phyloP scores from a whole-genome alignment of 1,139 yeast species.

The Suhomyces kunorum region DNA sequence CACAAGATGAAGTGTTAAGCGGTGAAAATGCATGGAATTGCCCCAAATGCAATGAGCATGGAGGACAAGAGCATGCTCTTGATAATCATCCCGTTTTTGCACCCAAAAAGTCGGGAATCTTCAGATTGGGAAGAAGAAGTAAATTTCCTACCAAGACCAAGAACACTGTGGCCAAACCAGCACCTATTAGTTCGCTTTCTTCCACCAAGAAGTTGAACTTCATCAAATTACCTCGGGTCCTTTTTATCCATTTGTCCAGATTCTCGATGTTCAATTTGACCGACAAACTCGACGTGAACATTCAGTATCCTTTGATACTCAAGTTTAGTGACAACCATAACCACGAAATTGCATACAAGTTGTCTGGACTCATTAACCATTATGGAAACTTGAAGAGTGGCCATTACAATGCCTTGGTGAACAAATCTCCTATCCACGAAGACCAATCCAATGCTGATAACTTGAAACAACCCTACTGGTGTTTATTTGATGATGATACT shows the following conservation, averaged over 20 bases:
- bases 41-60: slow-evolving; percentile 53
- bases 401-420: slow-evolving; percentile 69
- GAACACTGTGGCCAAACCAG: slow-evolving; percentile 12
- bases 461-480: slow-evolving; percentile 49
- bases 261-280: slow-evolving; percentile 56
- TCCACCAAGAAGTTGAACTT: slow-evolving; percentile 61
- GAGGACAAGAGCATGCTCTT: slow-evolving; percentile 18
- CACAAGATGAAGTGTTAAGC: slow-evolving; percentile 64
- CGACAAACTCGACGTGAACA: slow-evolving; percentile 54
- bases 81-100: slow-evolving; percentile 45
- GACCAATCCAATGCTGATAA: slow-evolving; percentile 27
- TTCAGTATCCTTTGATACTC: slow-evolving; percentile 53
- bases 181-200: slow-evolving; percentile 7
- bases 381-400: slow-evolving; percentile 72
- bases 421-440: slow-evolving; percentile 41
- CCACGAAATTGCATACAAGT: slow-evolving; percentile 48
- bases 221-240: slow-evolving; percentile 61
- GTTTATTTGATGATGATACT: slow-evolving; percentile 70
- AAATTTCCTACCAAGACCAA: slow-evolving; percentile 35
- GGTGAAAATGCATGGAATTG: slow-evolving; percentile 83
- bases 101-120: slow-evolving; percentile 34
- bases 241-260: slow-evolving; percentile 66
- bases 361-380: slow-evolving; percentile 68
- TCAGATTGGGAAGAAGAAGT: slow-evolving; percentile 37
- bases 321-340: slow-evolving; percentile 47